Evolutionary conservation across 202 grass and related monocot species (phyloP).

Genomic region (Setaria italica): DNA sequence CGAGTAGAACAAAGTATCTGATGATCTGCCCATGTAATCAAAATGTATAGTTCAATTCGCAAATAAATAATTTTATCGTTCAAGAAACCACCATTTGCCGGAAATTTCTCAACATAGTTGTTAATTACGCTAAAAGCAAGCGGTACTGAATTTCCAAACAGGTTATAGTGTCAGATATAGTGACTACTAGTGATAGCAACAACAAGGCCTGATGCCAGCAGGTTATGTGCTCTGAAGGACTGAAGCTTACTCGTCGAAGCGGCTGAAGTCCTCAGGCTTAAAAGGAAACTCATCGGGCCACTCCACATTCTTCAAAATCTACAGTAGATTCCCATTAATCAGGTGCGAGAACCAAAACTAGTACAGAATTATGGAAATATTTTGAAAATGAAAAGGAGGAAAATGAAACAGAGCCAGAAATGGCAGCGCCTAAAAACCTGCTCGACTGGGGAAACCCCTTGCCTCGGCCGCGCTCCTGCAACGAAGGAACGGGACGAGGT

Average conservation of each 20-base stretch:
- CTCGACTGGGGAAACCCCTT: slow-evolving; percentile 83
- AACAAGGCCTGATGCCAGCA: neutral
- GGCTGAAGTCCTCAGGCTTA: slow-evolving; percentile 93
- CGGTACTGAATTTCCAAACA: neutral
- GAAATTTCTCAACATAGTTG: neutral
- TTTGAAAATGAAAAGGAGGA: neutral
- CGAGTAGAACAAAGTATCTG: slow-evolving; percentile 79
- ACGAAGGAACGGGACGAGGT: slow-evolving; percentile 59
- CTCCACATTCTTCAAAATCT: slow-evolving; percentile 88
- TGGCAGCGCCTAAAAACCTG: slow-evolving; percentile 54
- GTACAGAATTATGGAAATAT: neutral
- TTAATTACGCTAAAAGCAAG: neutral
- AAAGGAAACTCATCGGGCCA: slow-evolving; percentile 95
- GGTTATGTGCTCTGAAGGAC: neutral
- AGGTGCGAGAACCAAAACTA: neutral
- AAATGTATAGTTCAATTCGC: neutral
- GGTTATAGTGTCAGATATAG: neutral
- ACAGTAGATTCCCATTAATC: neutral
- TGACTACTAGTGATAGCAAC: neutral
- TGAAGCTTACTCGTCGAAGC: slow-evolving; percentile 76
- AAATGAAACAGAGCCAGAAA: neutral
- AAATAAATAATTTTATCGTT: too few relatives aligned
- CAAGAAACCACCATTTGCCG: slow-evolving; percentile 16
- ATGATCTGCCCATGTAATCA: slow-evolving; percentile 58
- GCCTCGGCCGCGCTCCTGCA: slow-evolving; percentile 69